These are phyloP conservation scores for Tetracladium setigerum DNA, from an alignment of 495 filamentous ascomycete species.

Conservation along the genomic window DNA sequence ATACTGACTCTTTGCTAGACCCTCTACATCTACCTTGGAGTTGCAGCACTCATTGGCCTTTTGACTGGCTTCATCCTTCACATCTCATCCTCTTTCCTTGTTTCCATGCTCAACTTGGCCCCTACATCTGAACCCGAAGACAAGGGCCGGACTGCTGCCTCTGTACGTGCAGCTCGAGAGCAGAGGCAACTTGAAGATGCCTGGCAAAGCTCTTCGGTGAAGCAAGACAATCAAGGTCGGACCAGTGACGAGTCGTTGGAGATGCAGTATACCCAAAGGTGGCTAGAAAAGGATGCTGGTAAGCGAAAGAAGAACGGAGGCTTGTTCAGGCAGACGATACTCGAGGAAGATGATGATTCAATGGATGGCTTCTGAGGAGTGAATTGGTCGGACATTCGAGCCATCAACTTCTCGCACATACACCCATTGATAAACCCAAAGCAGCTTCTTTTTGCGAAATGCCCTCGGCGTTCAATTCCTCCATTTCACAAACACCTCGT, in stretches of 20 bases:
- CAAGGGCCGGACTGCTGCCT: conserved; percentile 13
- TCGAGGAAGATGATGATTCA: conserved; percentile 53
- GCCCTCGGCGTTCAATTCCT: conserved; percentile 47
- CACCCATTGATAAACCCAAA: background rate
- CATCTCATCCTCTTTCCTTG: conserved; percentile 31
- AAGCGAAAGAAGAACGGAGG: conserved; percentile 25
- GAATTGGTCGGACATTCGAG: background rate
- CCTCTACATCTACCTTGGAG: conserved; percentile 56
- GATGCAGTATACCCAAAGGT: conserved; percentile 29
- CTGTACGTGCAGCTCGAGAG: conserved; percentile 17
- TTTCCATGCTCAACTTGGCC: conserved; percentile 29
- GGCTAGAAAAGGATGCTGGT: conserved; percentile 26
- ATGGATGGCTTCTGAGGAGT: conserved; percentile 7
- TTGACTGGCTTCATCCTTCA: conserved; percentile 42
- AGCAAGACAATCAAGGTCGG: conserved; percentile 3
- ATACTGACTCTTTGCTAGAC: conserved; percentile 37
- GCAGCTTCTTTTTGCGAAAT: background rate
- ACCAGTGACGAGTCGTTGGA: conserved; percentile 3
- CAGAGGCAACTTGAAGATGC: conserved; percentile 14
- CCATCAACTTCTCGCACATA: too few species aligned
- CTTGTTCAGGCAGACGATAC: conserved; percentile 49
- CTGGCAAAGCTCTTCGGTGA: conserved; percentile 11
- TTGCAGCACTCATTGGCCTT: conserved; percentile 50
- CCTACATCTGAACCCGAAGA: conserved; percentile 10
- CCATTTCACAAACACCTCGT: conserved; percentile 91